Conservation (phyloP, 148 eudicot genomes). For the Cornus kousa region DNA sequence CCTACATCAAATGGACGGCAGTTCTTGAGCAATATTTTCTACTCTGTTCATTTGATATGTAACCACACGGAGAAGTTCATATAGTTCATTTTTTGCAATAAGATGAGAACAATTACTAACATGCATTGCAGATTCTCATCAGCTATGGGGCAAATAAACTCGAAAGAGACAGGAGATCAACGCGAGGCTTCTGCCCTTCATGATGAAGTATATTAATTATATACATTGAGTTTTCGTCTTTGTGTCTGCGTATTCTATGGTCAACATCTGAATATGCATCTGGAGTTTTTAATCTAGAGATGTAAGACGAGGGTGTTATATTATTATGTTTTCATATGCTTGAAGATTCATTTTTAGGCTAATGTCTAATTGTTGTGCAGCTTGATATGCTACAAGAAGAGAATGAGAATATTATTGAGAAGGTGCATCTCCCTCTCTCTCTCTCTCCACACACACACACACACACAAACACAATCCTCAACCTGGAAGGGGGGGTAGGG, state of each 20-base stretch:
- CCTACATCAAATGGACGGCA: too few relatives aligned
- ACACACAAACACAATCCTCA: too few relatives aligned
- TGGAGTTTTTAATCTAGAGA: slow-evolving; percentile 13
- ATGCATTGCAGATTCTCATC: slow-evolving; percentile 57
- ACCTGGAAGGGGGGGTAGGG: too few relatives aligned
- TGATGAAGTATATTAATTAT: slow-evolving; percentile 60
- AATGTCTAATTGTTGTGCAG: slow-evolving; percentile 42
- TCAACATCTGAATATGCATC: slow-evolving; percentile 5
- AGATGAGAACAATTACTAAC: slow-evolving; percentile 3
- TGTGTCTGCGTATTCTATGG: too few relatives aligned
- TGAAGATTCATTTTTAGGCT: slow-evolving; percentile 12
- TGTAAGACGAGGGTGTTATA: not conserved
- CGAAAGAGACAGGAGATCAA: slow-evolving; percentile 49
- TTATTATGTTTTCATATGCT: slow-evolving; percentile 3
- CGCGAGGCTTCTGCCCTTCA: slow-evolving; percentile 73
- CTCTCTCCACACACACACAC: not conserved
- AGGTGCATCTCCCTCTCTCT: slow-evolving; percentile 39
- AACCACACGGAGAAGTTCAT: too few relatives aligned
- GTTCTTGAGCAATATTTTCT: too few relatives aligned
- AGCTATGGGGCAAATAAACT: slow-evolving; percentile 41
- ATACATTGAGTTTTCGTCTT: not conserved
- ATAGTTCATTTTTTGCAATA: not conserved
- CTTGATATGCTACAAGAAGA: slow-evolving; percentile 92
- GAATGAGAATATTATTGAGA: slow-evolving; percentile 54
- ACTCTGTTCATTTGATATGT: too few relatives aligned